Base-by-base conservation (phyloP, 2,329 filamentous ascomycete species). In the Fusarium bactridioides region DNA sequence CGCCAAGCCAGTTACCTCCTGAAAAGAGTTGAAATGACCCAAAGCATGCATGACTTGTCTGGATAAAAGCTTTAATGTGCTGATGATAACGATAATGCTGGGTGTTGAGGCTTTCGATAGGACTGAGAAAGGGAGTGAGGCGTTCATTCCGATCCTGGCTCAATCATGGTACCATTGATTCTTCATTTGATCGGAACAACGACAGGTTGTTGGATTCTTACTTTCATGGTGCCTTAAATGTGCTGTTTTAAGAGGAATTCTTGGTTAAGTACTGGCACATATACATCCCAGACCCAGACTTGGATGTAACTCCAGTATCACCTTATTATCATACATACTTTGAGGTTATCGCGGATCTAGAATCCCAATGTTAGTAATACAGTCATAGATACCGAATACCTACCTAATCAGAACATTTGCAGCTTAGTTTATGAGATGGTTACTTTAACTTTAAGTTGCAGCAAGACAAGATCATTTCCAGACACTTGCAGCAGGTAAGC, bases 1-100 rank as follows among this genome's bases (percentile, higher is more conserved):
- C 83, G 41, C 88, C 88, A 1, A 88, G 86, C 54, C 83, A 84
- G 51, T 82, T 87, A 70, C 83, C 83, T 6, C 78, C 79, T 27
- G 81, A 81, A 65, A 86, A 85, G 79, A 79, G 72, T 23, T 84
- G 64, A 79, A 29, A 29, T 35, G 37, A 21, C 25, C 5, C 23
- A 56, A 40, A 48, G 10, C 40, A 33, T 29, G 10, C 33, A 29
- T 29, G 38, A 41, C 7, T 54, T 66, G 37, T 51, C 11, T 51
- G 31, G 45, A 59, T 35, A 50, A 60, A 38, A 45, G 11, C 50
- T 54, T 37, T 69, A 64, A 61, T 62, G 60, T 60, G 48, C 51
- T 45, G 63, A 72, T 54, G 51, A 65, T 66, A 41, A 67, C 72
- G 54, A 72, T 29, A 48, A 67, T 43, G 25, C 54, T 45, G 67